These are phyloP conservation scores for Paramecium pentaurelia DNA, from an alignment of 73 alveolate genomes.

Conservation along the genomic window DNA sequence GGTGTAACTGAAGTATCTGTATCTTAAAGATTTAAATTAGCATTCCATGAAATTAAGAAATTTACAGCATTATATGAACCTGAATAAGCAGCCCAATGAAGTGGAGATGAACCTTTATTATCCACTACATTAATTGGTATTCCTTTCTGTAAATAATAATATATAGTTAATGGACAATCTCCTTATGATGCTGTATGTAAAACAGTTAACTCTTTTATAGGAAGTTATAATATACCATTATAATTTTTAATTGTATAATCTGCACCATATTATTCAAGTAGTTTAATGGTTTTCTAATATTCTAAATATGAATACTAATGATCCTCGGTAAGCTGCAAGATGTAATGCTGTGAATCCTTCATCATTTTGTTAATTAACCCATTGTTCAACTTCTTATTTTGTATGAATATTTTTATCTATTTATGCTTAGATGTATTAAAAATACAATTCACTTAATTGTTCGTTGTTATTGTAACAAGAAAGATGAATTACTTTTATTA, in stretches of 20 bases:
- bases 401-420: not conserved
- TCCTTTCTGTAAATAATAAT: slow-evolving; percentile 69
- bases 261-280: slow-evolving; percentile 19
- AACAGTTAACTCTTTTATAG: slow-evolving; percentile 71
- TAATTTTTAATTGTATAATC: not conserved
- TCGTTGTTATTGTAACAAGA: slow-evolving; percentile 42
- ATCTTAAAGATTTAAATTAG: slow-evolving; percentile 76
- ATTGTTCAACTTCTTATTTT: slow-evolving; percentile 45
- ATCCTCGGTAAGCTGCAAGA: slow-evolving; percentile 90
- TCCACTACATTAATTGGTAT: slow-evolving; percentile 68
- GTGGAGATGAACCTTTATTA: slow-evolving; percentile 87
- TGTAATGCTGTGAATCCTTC: slow-evolving; percentile 95
- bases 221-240: slow-evolving; percentile 15
- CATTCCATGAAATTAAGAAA: slow-evolving; percentile 71
- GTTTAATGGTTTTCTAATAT: not conserved
- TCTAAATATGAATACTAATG: slow-evolving; percentile 64
- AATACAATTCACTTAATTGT: slow-evolving; percentile 20
- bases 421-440: slow-evolving; percentile 15
- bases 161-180: slow-evolving; percentile 78
- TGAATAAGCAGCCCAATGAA: slow-evolving; percentile 97
- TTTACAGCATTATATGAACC: slow-evolving; percentile 78
- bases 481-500: not conserved
- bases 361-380: slow-evolving; percentile 82
- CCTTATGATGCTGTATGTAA: slow-evolving; percentile 94
- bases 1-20: slow-evolving; percentile 84